Evolutionary conservation across 2,329 filamentous ascomycete genomes (phyloP).

Genomic region (Stemphylium beticola): DNA sequence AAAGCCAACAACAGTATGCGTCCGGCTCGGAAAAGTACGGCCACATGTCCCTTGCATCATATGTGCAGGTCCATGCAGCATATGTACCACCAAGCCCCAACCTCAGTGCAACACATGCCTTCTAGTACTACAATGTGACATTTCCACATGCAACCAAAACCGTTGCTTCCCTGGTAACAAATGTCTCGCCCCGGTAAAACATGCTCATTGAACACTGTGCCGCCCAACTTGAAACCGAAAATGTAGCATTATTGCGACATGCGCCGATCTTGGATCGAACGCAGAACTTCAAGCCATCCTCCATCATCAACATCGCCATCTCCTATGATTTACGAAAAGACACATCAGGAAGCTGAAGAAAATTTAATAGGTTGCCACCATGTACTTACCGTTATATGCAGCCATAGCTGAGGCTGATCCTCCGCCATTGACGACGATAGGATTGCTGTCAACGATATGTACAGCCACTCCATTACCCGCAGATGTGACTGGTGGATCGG

Average conservation of each 20-base stretch:
- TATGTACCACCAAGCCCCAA: conserved; percentile 10
- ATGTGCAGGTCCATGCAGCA: conserved; percentile 13
- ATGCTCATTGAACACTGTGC: conserved; percentile 26
- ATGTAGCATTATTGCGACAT: conserved; percentile 22
- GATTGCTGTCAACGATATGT: conserved; percentile 44
- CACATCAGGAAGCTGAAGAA: conserved; percentile 38
- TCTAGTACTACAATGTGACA: conserved; percentile 3
- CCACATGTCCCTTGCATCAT: conserved; percentile 10
- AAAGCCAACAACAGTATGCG: conserved; percentile 11
- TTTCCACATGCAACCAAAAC: not conserved
- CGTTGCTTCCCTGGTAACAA: not conserved
- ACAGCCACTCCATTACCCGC: conserved; percentile 37
- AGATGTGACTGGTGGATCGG: conserved; percentile 33
- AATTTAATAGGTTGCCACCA: conserved; percentile 37
- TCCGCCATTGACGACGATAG: conserved; percentile 38
- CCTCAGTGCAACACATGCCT: conserved; percentile 3
- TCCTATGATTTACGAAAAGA: conserved; percentile 28
- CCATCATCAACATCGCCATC: conserved; percentile 38
- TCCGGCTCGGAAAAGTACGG: not conserved
- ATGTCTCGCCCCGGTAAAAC: conserved; percentile 8
- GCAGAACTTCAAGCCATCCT: conserved; percentile 39
- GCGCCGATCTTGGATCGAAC: conserved; percentile 33
- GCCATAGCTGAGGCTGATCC: conserved; percentile 25
- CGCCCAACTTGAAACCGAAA: conserved; percentile 14
- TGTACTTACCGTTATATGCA: conserved; percentile 43